Evolutionary conservation across 2,329 filamentous ascomycete genomes (phyloP).

Genomic region (Aureobasidium sp.): DNA sequence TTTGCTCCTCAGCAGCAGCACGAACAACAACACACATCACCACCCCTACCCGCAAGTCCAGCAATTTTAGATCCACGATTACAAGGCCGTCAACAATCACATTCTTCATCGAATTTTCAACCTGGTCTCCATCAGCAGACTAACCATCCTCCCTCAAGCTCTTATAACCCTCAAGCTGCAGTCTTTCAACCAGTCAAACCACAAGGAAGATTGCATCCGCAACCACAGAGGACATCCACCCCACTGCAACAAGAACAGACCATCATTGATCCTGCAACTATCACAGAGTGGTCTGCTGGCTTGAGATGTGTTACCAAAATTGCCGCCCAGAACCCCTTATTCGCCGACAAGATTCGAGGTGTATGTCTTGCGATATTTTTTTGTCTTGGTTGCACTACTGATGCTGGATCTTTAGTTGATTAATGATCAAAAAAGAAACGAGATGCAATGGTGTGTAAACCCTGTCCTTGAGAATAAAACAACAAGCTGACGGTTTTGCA

Average conservation of each 20-base stretch:
- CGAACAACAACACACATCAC: constrained; percentile 8
- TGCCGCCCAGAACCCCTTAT: constrained; percentile 37
- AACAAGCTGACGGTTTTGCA: no score
- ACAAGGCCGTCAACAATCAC: neutral
- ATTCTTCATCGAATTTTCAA: neutral
- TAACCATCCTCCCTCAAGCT: neutral
- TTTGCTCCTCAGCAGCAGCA: constrained; percentile 17
- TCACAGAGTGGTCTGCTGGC: constrained; percentile 43
- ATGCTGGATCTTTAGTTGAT: constrained; percentile 44
- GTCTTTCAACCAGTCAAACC: constrained; percentile 4
- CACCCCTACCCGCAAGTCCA: neutral
- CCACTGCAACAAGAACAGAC: neutral
- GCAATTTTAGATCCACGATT: constrained; percentile 18
- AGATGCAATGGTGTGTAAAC: constrained; percentile 55
- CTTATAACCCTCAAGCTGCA: constrained; percentile 10
- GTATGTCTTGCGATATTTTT: constrained; percentile 24
- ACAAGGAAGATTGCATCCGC: neutral
- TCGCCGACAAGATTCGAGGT: constrained; percentile 35
- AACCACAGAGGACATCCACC: neutral
- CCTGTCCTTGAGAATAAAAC: no score
- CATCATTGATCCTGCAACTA: constrained; percentile 40
- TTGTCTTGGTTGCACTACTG: constrained; percentile 9
- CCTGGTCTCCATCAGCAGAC: neutral
- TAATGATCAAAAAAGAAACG: constrained; percentile 55
- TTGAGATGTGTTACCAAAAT: constrained; percentile 43